These are phyloP conservation scores for Aspergillus puulaauensis DNA, from an alignment of 2,329 filamentous ascomycete species.

Conservation along the genomic window DNA sequence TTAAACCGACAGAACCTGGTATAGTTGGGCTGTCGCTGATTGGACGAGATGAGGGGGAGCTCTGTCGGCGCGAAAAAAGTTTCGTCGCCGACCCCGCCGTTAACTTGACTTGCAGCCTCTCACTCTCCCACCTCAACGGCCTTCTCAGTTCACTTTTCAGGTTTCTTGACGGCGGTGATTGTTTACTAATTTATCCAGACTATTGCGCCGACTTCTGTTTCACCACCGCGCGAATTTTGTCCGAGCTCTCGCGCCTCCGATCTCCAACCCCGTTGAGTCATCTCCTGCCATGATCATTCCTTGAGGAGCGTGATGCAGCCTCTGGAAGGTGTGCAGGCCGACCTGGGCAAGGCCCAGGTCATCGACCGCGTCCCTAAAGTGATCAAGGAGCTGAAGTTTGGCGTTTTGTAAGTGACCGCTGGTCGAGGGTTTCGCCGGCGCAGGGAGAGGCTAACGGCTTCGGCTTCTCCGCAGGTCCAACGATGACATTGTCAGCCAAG, in stretches of 20 bases:
- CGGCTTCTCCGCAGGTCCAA: slow-evolving; percentile 61
- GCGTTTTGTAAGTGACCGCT: slow-evolving; percentile 68
- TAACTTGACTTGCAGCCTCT: slow-evolving; percentile 19
- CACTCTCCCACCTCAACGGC: slow-evolving; percentile 7
- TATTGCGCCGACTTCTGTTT: neutral
- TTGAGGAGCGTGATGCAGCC: slow-evolving; percentile 41
- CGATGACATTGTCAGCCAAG: slow-evolving; percentile 93
- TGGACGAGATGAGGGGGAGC: slow-evolving; percentile 15
- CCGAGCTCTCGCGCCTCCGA: slow-evolving; percentile 9
- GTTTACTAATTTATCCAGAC: neutral
- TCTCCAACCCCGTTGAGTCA: slow-evolving; percentile 18
- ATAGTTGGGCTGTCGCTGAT: slow-evolving; percentile 13
- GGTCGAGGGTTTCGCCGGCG: neutral
- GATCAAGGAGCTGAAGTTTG: slow-evolving; percentile 91
- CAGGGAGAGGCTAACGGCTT: slow-evolving; percentile 1
- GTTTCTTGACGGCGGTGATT: neutral
- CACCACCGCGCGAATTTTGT: neutral
- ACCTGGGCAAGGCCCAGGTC: slow-evolving; percentile 76
- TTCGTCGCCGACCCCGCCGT: slow-evolving; percentile 30
- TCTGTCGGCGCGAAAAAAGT: slow-evolving; percentile 19
- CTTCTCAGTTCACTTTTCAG: neutral
- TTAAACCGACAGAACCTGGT: neutral
- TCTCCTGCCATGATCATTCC: slow-evolving; percentile 36
- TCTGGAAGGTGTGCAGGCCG: slow-evolving; percentile 46
- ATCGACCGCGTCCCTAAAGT: slow-evolving; percentile 85